Evolutionary conservation across 2,329 filamentous ascomycete genomes (phyloP).

Genomic region (Fusarium nematophilum): DNA sequence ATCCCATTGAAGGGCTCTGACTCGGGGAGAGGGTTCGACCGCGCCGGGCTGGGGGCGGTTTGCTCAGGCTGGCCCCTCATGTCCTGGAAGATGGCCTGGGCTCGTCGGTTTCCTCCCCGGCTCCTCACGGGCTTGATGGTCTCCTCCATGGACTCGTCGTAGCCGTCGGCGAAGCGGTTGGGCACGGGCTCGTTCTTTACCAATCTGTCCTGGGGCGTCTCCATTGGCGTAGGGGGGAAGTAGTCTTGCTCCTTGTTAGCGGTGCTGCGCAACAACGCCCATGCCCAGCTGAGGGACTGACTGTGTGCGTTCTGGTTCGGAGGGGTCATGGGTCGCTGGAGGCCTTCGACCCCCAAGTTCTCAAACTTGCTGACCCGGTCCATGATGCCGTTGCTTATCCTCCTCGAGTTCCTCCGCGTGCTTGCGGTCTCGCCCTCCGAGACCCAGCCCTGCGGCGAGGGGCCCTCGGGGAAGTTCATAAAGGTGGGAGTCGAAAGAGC

Average conservation of each 20-base stretch:
- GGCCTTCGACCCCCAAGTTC: constrained; percentile 57
- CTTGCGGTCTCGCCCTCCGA: constrained; percentile 61
- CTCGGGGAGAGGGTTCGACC: constrained; percentile 61
- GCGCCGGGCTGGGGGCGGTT: constrained; percentile 65
- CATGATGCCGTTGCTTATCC: constrained; percentile 71
- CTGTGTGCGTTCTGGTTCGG: constrained; percentile 68
- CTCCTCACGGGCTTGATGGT: constrained; percentile 68
- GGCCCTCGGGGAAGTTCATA: constrained; percentile 62
- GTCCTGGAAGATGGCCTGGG: constrained; percentile 67
- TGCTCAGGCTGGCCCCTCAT: constrained; percentile 68
- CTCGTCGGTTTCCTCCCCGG: constrained; percentile 54
- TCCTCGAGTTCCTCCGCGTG: constrained; percentile 55
- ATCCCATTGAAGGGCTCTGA: constrained; percentile 59
- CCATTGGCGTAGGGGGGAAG: constrained; percentile 74
- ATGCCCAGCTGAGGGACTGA: constrained; percentile 53
- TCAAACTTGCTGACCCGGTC: constrained; percentile 71
- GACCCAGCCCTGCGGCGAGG: constrained; percentile 60
- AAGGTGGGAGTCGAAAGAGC: constrained; percentile 62
- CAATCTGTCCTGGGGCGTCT: constrained; percentile 67
- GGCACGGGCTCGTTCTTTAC: constrained; percentile 56
- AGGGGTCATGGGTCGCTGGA: constrained; percentile 70
- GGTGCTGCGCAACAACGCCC: constrained; percentile 15
- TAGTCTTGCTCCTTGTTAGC: constrained; percentile 58
- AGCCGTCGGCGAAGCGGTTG: constrained; percentile 68
- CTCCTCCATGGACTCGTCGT: constrained; percentile 75